Evolutionary conservation across 208 protist genomes (phyloP), one percentile per base, ranked within the genome.

Genomic region (Trypanosomatidae sp.): DNA sequence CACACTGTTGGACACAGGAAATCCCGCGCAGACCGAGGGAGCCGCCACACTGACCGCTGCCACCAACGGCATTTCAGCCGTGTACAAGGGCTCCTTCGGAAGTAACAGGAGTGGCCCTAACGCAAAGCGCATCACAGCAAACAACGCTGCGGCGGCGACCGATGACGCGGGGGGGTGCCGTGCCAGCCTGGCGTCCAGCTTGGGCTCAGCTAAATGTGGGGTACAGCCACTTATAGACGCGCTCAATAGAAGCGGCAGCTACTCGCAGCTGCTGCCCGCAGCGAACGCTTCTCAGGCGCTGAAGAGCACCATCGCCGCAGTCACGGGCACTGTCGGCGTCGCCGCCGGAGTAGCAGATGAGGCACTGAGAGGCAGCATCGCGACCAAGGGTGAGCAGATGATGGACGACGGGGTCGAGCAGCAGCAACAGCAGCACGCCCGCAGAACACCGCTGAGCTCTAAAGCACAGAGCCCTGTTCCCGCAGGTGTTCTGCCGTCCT

Each of bases 181-280:
- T 53, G 73, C 46, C 5, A 44, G 68, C 22, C 30, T 15, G 13
- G n/a, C 62, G 22, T 22, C 44, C 56, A 52, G 17, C 39, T 19
- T 58, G 13, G 17, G 28, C 1, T 58, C 74, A 12, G 53, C 79
- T 9, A 66, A 80, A 33, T 71, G 46, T 41, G 76, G 66, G 1
- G 58, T 62, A 13, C 68, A 78, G n/a, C 68, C 65, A 15, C 68
- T 80, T 17, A 80, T 80, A 66, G 64, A 80, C 17, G 76, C 64
- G 25, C 66, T 80, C 55, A 62, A 69, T 56, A 64, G 65, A 28
- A 80, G 56, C 36, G 76, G 76, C 33, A 73, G 70, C n/a, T 80
- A 80, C 59, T 58, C 70, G 56, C 66, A 71, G 15, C 47, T 80
- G 28, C 46, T 59, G 39, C 75, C 66, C 10, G 1, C 52, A 13